Base-by-base conservation (phyloP, 129 eudicot species). In the Lonicera japonica region DNA sequence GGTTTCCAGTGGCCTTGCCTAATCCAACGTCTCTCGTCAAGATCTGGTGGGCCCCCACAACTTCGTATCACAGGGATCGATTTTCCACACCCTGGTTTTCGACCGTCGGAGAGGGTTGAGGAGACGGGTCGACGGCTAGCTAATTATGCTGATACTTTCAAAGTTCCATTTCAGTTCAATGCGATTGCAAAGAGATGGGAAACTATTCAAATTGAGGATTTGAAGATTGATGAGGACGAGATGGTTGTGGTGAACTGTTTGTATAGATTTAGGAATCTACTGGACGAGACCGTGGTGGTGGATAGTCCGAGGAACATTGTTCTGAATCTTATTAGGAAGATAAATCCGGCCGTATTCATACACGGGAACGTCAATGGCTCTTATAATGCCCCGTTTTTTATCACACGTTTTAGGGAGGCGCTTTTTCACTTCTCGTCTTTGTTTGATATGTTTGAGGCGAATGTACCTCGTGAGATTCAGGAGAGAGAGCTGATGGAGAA, bases 1-100 rank as follows among this genome's bases (percentile, higher is more conserved):
- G 96, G 96, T 36, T 88, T 88, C 69, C 96, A 88, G 70, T 88
- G 89, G 92, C 96, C 96, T 61, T 78, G 84, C 46, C 82, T 81
- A 58, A 70, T 88, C 9, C 86, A 88, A 52, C 86, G 88, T 24
- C 96, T 88, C 46, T 79, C 96, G 41, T 60, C 62, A 15, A 76
- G 89, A 64, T 72, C 82, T n/a, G 92, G 88, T 51, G 92, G 92
- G 11, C 96, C 92, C 46, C 96, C 96, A 4, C 73, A 81, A 61
- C 86, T 88, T 61, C 83, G 91, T 29, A 84, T 88, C 23, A 88
- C 94, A 12, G 94, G 96, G 68, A 80, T 88, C 70, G 96, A 88
- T 64, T 73, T 71, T 39, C 96, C 96, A 9, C 66, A 67, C 39
- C 86, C 96, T 1, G 96, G 94, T 41, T 88, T 88, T 57, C 79